phyloP scores from a whole-genome alignment of 192 early-diverging fungal genomes.

The Backusella tuberculispora region DNA sequence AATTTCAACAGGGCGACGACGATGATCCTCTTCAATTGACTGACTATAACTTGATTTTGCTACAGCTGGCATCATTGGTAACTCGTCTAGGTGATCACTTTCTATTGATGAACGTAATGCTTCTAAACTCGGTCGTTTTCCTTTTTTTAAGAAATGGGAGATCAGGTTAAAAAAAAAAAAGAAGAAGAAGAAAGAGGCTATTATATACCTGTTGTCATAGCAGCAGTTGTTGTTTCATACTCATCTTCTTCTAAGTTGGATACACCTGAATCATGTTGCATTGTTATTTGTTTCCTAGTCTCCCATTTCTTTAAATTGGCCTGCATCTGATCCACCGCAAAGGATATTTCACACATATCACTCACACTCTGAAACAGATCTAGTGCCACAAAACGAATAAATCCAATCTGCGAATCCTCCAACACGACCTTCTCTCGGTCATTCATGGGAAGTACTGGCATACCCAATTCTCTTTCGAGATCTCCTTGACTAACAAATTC shows the following conservation, averaged over 20 bases:
- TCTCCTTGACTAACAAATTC: constrained; percentile 74
- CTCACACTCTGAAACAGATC: constrained; percentile 49
- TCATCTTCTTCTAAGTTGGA: constrained; percentile 14
- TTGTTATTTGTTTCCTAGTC: constrained; percentile 13
- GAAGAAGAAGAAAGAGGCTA: no score
- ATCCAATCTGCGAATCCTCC: constrained; percentile 51
- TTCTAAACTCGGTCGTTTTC: not conserved
- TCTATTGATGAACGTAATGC: constrained; percentile 1
- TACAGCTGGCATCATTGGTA: constrained; percentile 17
- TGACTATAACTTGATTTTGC: not conserved
- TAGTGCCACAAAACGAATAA: constrained; percentile 54
- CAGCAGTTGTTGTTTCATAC: not conserved
- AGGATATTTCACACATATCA: constrained; percentile 31
- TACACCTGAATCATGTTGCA: constrained; percentile 30
- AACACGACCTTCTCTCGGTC: constrained; percentile 48
- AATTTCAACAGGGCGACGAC: not conserved
- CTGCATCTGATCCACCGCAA: constrained; percentile 35
- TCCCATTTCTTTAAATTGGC: constrained; percentile 32
- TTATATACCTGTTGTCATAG: not conserved
- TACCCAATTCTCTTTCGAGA: constrained; percentile 71
- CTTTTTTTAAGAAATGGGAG: not conserved
- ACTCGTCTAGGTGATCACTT: not conserved
- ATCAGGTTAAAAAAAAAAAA: not conserved
- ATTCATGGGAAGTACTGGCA: constrained; percentile 55
- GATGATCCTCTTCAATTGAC: constrained; percentile 2